phyloP scores from a whole-genome alignment of 371 early-diverging fungal species.

The Mortierella sp. region DNA sequence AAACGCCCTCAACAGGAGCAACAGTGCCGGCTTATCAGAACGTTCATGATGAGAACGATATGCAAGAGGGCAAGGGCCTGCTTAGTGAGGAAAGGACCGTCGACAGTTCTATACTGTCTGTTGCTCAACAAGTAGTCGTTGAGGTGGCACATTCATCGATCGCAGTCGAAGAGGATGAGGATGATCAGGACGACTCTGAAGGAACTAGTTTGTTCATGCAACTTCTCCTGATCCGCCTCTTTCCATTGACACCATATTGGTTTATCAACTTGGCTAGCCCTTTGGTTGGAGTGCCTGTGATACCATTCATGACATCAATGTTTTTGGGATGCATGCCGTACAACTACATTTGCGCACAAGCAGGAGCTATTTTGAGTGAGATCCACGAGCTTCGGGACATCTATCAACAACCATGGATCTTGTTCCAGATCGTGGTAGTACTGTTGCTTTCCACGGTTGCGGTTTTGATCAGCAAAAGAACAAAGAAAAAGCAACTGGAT shows the following conservation, averaged over 20 bases:
- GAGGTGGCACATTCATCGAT: neutral
- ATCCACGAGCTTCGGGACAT: constrained; percentile 51
- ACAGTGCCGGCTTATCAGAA: neutral
- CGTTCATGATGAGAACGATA: constrained; percentile 18
- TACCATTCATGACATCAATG: constrained; percentile 55
- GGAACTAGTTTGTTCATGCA: constrained; percentile 53
- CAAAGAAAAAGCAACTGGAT: constrained; percentile 41
- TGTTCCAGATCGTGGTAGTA: constrained; percentile 51
- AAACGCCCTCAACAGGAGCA: neutral
- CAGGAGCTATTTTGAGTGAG: constrained; percentile 55
- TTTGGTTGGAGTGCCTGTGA: constrained; percentile 50
- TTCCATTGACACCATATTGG: constrained; percentile 57
- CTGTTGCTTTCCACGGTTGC: constrained; percentile 33
- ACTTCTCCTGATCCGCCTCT: constrained; percentile 52
- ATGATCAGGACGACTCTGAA: constrained; percentile 35
- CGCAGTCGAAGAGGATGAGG: constrained; percentile 1
- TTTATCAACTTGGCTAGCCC: constrained; percentile 56
- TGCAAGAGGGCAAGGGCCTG: constrained; percentile 29
- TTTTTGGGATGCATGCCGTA: constrained; percentile 55
- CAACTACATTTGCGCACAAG: constrained; percentile 55
- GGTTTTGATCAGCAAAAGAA: constrained; percentile 31
- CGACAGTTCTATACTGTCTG: constrained; percentile 1
- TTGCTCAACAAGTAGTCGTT: neutral
- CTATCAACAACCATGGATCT: constrained; percentile 52
- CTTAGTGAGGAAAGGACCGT: constrained; percentile 17